Percentiles rank a stretch among this genome's conserved stretches.
Conservation (phyloP, 495 filamentous ascomycete genomes). For the Cenococcum geophilum region DNA sequence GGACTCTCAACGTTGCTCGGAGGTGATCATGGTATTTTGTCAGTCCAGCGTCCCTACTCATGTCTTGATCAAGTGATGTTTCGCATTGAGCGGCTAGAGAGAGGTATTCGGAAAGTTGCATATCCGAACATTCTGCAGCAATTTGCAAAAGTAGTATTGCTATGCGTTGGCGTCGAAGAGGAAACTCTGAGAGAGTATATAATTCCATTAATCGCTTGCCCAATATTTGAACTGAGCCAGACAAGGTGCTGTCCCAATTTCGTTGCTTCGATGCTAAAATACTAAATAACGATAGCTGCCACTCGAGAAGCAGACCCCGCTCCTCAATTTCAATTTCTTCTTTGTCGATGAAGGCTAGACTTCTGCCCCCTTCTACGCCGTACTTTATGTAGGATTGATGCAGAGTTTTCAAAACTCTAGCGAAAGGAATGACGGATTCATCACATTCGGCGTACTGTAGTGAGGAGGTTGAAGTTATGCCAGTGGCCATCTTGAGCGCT, state of each 20-base stretch:
- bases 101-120: background rate
- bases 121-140: slow-evolving; percentile 11
- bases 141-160: slow-evolving; percentile 25
- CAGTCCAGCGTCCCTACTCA: slow-evolving; percentile 53
- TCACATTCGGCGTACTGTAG: slow-evolving; percentile 10
- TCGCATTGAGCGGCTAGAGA: background rate
- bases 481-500: slow-evolving; percentile 37
- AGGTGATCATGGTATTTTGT: slow-evolving; percentile 52
- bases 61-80: background rate
- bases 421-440: slow-evolving; percentile 37
- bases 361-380: background rate
- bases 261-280: slow-evolving; percentile 25
- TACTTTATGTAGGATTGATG: slow-evolving; percentile 41
- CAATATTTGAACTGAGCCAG: slow-evolving; percentile 33
- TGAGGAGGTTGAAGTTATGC: slow-evolving; percentile 27
- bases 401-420: slow-evolving; percentile 44
- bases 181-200: slow-evolving; percentile 28
- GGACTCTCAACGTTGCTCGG: slow-evolving; percentile 48
- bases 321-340: slow-evolving; percentile 34
- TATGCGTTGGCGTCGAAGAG: slow-evolving; percentile 34
- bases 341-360: slow-evolving; percentile 43
- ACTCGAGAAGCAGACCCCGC: slow-evolving; percentile 51
- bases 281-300: slow-evolving; percentile 45
- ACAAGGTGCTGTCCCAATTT: slow-evolving; percentile 11
- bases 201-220: slow-evolving; percentile 20